Percentiles rank a stretch among this genome's conserved stretches.
Conservation (phyloP, 139 green algal genomes). For the Zygnema cylindricum region DNA sequence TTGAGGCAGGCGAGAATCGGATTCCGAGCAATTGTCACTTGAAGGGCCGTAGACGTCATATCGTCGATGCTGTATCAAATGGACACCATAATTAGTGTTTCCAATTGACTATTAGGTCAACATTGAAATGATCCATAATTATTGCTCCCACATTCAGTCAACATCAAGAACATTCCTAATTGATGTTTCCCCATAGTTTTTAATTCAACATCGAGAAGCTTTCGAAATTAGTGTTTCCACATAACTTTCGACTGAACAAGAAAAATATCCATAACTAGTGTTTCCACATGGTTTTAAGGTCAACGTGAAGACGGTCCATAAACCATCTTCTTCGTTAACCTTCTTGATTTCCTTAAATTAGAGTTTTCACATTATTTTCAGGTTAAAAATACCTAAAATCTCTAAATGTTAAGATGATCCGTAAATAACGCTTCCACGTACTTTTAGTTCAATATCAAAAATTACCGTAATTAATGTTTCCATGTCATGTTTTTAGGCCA, state of each 20-base stretch:
- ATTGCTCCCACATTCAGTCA: not conserved
- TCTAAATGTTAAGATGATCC: not conserved
- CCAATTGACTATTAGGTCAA: not conserved
- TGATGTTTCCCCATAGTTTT: not conserved
- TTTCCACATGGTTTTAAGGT: conserved; percentile 4
- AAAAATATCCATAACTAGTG: too few species aligned
- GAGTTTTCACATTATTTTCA: not conserved
- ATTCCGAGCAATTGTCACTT: not conserved
- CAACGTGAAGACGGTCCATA: not conserved
- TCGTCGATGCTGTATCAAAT: conserved; percentile 23
- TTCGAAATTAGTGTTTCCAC: conserved; percentile 24
- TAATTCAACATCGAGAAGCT: conserved; percentile 9
- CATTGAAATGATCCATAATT: not conserved
- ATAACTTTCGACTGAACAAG: too few species aligned
- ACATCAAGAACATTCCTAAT: conserved; percentile 17
- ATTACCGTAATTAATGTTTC: too few species aligned
- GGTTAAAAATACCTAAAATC: not conserved
- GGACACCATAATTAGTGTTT: not conserved
- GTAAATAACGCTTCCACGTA: too few species aligned
- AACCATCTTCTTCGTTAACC: not conserved
- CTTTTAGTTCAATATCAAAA: too few species aligned
- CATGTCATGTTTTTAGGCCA: too few species aligned
- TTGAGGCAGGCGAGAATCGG: not conserved
- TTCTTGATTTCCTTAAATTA: not conserved
- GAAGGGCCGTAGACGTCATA: conserved; percentile 6